Evolutionary conservation across 495 filamentous ascomycete genomes (phyloP).

Genomic region (Paragyromitra xinjiangensis): DNA sequence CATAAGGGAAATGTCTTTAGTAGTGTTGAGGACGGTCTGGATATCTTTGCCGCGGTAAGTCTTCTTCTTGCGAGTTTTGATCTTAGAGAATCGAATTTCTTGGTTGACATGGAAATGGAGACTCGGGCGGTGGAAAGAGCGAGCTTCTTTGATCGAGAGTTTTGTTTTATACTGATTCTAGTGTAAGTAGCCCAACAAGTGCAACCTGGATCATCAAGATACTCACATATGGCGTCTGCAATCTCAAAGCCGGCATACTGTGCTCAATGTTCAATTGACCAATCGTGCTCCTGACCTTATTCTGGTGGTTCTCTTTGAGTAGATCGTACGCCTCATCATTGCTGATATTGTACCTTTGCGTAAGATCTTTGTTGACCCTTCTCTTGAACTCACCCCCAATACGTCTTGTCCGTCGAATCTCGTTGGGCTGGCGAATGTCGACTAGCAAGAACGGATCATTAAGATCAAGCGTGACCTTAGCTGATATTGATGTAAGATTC

Average conservation of each 20-base stretch:
- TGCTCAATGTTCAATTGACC: conserved; percentile 88
- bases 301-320: conserved; percentile 95
- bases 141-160: conserved; percentile 77
- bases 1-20: conserved; percentile 79
- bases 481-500: conserved; percentile 71
- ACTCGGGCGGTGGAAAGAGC: conserved; percentile 87
- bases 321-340: conserved; percentile 95
- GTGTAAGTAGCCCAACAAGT: conserved; percentile 27
- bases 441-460: conserved; percentile 89
- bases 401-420: conserved; percentile 58
- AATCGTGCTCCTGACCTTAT: conserved; percentile 89
- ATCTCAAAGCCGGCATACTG: conserved; percentile 83
- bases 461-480: conserved; percentile 84
- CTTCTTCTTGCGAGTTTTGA: conserved; percentile 79
- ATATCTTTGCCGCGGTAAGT: conserved; percentile 76
- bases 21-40: conserved; percentile 75
- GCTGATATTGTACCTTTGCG: conserved; percentile 88
- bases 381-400: conserved; percentile 63
- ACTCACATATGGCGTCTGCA: conserved; percentile 84
- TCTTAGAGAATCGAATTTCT: conserved; percentile 67
- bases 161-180: conserved; percentile 76
- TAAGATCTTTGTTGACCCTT: conserved; percentile 69
- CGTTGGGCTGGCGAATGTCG: conserved; percentile 64
- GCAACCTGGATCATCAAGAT: not conserved
- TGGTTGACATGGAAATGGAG: conserved; percentile 69